Evolutionary conservation across 345 rosid genomes (phyloP).

Genomic region (Pseudoturritis turrita): DNA sequence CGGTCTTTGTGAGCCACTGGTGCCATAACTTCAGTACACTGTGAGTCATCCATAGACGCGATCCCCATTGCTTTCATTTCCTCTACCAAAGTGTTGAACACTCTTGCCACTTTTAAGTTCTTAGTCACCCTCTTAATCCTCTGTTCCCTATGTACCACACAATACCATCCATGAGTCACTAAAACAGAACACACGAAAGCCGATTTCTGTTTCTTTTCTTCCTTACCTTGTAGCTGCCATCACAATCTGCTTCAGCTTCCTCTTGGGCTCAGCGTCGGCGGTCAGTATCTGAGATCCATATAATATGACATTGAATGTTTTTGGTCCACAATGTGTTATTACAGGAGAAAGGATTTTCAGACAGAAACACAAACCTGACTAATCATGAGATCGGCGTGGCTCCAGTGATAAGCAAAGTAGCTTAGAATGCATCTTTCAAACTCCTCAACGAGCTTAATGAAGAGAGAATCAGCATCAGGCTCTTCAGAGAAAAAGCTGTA

Average conservation of each 20-base stretch:
- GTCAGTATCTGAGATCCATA: conserved; percentile 50
- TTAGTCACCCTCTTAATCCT: conserved; percentile 80
- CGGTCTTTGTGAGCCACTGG: conserved; percentile 79
- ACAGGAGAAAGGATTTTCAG: neutral
- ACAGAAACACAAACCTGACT: conserved; percentile 50
- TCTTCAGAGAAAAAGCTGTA: conserved; percentile 55
- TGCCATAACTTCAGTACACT: conserved; percentile 80
- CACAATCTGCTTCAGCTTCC: conserved; percentile 67
- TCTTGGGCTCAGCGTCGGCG: conserved; percentile 63
- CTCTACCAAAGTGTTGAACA: conserved; percentile 72
- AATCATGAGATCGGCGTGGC: conserved; percentile 63
- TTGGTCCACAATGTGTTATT: neutral
- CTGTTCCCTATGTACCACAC: conserved; percentile 48
- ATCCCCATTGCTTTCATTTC: conserved; percentile 86
- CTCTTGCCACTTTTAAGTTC: conserved; percentile 74
- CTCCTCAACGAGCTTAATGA: conserved; percentile 87
- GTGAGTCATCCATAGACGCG: conserved; percentile 47
- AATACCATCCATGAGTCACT: neutral
- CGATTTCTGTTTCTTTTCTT: neutral
- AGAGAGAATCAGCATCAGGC: conserved; percentile 62
- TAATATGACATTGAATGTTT: neutral
- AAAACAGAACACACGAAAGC: neutral
- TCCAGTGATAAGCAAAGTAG: conserved; percentile 89
- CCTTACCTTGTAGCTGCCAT: conserved; percentile 83
- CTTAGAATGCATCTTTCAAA: conserved; percentile 87